phyloP scores from a whole-genome alignment of 306 rosid genomes.

The Medicago arabica region DNA sequence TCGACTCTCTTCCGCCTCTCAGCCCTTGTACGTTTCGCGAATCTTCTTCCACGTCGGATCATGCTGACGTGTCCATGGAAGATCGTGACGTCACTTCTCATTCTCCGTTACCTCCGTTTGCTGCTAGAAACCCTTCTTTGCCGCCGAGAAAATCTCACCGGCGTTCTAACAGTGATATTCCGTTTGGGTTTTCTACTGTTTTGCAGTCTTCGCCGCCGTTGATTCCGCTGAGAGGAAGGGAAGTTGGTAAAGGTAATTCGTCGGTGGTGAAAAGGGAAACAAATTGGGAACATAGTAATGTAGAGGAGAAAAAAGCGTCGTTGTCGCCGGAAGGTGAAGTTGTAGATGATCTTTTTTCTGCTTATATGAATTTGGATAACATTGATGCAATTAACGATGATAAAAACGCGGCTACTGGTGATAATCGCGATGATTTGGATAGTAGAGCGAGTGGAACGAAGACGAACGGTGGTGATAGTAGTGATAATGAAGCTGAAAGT shows the following conservation, averaged over 20 bases:
- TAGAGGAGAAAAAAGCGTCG: conserved; percentile 77
- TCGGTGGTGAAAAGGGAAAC: conserved; percentile 64
- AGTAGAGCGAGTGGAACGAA: conserved; percentile 92
- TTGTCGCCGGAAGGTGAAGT: conserved; percentile 88
- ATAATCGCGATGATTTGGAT: conserved; percentile 93
- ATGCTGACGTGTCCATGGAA: conserved; percentile 84
- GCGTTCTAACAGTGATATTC: conserved; percentile 89
- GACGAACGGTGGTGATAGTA: conserved; percentile 86
- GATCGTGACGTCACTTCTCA: conserved; percentile 74
- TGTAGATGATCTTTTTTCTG: conserved; percentile 83
- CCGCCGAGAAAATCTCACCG: conserved; percentile 90
- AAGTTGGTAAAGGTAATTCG: conserved; percentile 51
- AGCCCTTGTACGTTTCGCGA: conserved; percentile 85
- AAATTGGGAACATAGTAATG: conserved; percentile 56
- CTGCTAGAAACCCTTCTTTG: conserved; percentile 46
- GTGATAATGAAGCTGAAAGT: conserved; percentile 94
- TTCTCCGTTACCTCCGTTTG: conserved; percentile 67
- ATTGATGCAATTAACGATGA: conserved; percentile 80
- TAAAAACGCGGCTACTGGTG: conserved; percentile 60
- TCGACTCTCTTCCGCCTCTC: conserved; percentile 83
- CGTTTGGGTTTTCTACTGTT: conserved; percentile 77
- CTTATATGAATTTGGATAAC: conserved; percentile 88
- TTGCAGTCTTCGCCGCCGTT: conserved; percentile 76
- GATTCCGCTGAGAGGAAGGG: conserved; percentile 59
- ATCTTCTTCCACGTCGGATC: conserved; percentile 61